Base-by-base conservation (phyloP, 2,329 filamentous ascomycete species). In the Ophiosphaerella korrae region DNA sequence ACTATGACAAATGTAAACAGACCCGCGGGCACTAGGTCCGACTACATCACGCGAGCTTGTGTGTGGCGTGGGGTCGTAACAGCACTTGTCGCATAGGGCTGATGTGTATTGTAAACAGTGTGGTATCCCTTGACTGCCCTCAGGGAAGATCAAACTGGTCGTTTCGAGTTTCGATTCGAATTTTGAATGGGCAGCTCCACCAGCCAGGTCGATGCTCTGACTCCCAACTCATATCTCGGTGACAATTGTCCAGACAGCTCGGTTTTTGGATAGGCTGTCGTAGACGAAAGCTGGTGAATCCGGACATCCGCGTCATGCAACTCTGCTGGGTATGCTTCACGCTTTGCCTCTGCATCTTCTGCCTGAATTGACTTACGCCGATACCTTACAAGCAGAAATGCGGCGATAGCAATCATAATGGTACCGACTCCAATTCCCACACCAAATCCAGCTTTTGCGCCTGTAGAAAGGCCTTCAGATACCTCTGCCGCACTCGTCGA, bases 391-490 rank as follows among this genome's bases (percentile, higher is more conserved):
- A 52, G 21, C 23, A 52, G 21, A 11, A 52, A 31, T 4, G 40
- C 39, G 7, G 41, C n/a, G 2, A 42, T 35, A 14, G 34, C 34
- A 21, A 44, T 37, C 21, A 44, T 3, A 5, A 52, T 21, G 5
- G 43, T 40, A 7, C 35, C 49, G 6, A 52, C 43, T 7, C 43
- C 44, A 32, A 52, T 44, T 13, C 49, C 49, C 7, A 44, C 39
- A 5, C 49, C 44, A 41, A 52, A 40, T 4, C 49, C 49, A 12
- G 44, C 44, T 39, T 48, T 52, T 18, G 49, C 49, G 18, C 49
- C 49, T 12, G 33, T 34, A 16, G 32, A 39, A 6, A 52, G 23
- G n/a, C 39, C 31, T 14, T 38, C 45, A 9, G 24, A 14, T 14
- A 18, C 23, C 13, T 41, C 38, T 3, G 2, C 13, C 9, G 21